These are phyloP conservation scores for Fusarium xylarioides DNA, from an alignment of 2,329 filamentous ascomycete genomes.

Conservation along the genomic window DNA sequence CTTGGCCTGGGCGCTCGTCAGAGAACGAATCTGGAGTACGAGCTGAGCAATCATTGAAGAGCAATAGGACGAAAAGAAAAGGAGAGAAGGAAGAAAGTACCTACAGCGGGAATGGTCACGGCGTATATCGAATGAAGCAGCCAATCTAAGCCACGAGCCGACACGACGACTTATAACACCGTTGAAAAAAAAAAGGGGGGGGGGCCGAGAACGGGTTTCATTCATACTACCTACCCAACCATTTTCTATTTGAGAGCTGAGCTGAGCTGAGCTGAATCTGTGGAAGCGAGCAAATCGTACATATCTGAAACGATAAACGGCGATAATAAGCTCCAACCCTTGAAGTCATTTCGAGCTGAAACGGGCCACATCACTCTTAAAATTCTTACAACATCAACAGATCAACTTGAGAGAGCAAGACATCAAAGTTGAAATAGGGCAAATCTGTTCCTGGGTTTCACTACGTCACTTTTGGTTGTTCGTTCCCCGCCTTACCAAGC, in stretches of 20 bases:
- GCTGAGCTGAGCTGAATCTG: slow-evolving; percentile 4
- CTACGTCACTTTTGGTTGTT: slow-evolving; percentile 29
- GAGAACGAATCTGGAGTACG: neutral
- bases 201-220: slow-evolving; percentile 14
- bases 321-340: neutral
- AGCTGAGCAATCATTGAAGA: slow-evolving; percentile 5
- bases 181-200: neutral
- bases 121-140: neutral
- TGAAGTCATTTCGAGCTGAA: neutral
- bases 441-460: slow-evolving; percentile 7
- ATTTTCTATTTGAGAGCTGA: neutral
- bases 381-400: neutral
- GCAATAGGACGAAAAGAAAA: neutral
- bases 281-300: neutral
- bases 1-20: slow-evolving; percentile 20
- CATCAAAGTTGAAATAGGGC: neutral
- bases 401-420: neutral
- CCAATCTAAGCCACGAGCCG: slow-evolving; percentile 1
- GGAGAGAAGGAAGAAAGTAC: neutral
- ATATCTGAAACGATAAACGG: slow-evolving; percentile 7
- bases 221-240: slow-evolving; percentile 9
- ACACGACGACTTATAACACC: slow-evolving; percentile 5
- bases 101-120: neutral
- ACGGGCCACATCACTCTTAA: neutral
- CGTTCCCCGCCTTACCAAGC: slow-evolving; percentile 17